Percentiles rank a stretch among this genome's conserved stretches.
These are phyloP conservation scores for Leishmania amazonensis DNA, from an alignment of 208 protist genomes.

Conservation along the genomic window DNA sequence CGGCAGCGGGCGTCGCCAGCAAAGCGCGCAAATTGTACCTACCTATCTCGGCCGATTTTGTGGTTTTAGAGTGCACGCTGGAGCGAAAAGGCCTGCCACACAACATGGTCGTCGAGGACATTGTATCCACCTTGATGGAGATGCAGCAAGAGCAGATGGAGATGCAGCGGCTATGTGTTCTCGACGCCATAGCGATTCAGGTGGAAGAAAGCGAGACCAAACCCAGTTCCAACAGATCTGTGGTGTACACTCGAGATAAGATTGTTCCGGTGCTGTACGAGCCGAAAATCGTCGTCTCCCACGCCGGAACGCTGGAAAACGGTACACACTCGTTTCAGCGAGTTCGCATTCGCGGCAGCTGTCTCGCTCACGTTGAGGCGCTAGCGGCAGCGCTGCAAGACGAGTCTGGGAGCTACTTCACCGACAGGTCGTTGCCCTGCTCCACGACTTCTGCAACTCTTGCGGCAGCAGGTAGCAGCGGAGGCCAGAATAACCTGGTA, in stretches of 20 bases:
- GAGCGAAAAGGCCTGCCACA: slow-evolving; percentile 84
- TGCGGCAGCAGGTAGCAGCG: neutral
- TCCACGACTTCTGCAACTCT: neutral
- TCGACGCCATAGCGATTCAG: slow-evolving; percentile 43
- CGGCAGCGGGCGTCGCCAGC: neutral
- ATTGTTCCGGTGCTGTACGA: slow-evolving; percentile 83
- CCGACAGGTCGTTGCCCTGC: slow-evolving; percentile 37
- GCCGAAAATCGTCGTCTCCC: slow-evolving; percentile 79
- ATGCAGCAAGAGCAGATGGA: slow-evolving; percentile 75
- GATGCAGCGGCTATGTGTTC: slow-evolving; percentile 63
- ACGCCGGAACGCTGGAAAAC: slow-evolving; percentile 80
- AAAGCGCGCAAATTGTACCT: slow-evolving; percentile 36
- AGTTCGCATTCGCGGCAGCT: slow-evolving; percentile 87
- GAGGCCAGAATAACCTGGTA: neutral
- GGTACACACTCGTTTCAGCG: slow-evolving; percentile 84
- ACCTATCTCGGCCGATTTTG: slow-evolving; percentile 71
- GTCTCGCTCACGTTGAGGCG: slow-evolving; percentile 75
- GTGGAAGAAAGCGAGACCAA: slow-evolving; percentile 10
- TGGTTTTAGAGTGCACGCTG: slow-evolving; percentile 80
- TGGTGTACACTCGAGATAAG: neutral
- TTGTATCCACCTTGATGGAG: slow-evolving; percentile 64
- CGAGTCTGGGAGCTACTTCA: slow-evolving; percentile 59
- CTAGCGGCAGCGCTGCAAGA: slow-evolving; percentile 55
- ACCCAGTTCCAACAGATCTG: neutral
- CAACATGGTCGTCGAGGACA: slow-evolving; percentile 85